A percentile compares a stretch with the other conserved stretches of the same genome.
Evolutionary conservation across 148 eudicot species (phyloP).

Genomic region (Diospyros lotus): DNA sequence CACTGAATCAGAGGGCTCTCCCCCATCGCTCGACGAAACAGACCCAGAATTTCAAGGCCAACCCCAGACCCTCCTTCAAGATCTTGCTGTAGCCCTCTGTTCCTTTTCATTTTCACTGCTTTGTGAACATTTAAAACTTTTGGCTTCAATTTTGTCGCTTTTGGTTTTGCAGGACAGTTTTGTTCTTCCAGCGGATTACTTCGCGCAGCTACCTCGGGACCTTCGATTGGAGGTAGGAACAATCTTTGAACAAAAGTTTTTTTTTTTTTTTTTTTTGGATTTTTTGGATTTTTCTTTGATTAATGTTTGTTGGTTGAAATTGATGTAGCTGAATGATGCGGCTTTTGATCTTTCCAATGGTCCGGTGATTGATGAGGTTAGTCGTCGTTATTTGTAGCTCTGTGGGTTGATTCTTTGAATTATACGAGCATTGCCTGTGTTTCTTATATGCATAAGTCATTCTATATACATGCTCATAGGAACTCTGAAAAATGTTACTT

Average conservation of each 20-base stretch:
- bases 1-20: constrained; percentile 69
- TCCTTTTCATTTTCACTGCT: background rate
- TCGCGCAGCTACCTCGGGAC: constrained; percentile 70
- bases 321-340: constrained; percentile 89
- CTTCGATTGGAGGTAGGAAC: constrained; percentile 88
- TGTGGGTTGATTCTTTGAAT: background rate
- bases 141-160: background rate
- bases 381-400: constrained; percentile 11
- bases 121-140: background rate
- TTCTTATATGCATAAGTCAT: background rate
- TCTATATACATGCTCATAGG: too few species aligned
- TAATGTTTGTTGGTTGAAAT: constrained; percentile 19
- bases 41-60: constrained; percentile 47
- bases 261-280: constrained; percentile 5
- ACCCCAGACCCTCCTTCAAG: constrained; percentile 40
- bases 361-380: constrained; percentile 77
- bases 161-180: constrained; percentile 59
- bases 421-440: background rate
- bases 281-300: background rate
- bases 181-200: constrained; percentile 76
- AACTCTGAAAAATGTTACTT: too few species aligned
- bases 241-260: background rate
- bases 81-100: constrained; percentile 45
- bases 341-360: constrained; percentile 98
- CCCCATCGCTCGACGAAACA: constrained; percentile 37